These are phyloP conservation scores for Saccharomycopsis javanensis DNA, from an alignment of 805 yeast genomes.

Conservation along the genomic window DNA sequence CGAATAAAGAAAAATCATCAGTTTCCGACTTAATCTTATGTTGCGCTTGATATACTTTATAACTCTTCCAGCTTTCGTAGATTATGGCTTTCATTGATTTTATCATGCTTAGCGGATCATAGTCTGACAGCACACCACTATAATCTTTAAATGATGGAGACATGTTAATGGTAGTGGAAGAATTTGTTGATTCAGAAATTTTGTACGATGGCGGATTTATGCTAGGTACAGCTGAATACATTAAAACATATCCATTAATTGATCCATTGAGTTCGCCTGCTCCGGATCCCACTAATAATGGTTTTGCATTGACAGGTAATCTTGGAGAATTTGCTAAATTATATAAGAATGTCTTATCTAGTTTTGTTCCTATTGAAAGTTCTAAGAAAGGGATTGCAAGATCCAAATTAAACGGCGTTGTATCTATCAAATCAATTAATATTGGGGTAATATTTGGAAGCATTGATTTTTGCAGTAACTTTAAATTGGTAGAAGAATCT, in stretches of 20 bases:
- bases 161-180: background rate
- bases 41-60: slow-evolving; percentile 13
- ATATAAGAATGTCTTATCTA: slow-evolving; percentile 48
- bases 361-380: slow-evolving; percentile 52
- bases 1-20: slow-evolving; percentile 15
- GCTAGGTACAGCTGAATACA: slow-evolving; percentile 62
- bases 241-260: slow-evolving; percentile 64
- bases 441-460: slow-evolving; percentile 50
- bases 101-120: slow-evolving; percentile 7
- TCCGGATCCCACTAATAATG: slow-evolving; percentile 62
- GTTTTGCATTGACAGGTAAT: slow-evolving; percentile 52
- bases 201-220: slow-evolving; percentile 51
- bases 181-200: slow-evolving; percentile 18
- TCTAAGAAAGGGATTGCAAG: slow-evolving; percentile 69
- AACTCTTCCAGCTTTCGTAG: slow-evolving; percentile 17
- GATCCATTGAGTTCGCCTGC: slow-evolving; percentile 69
- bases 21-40: slow-evolving; percentile 7
- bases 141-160: background rate
- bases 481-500: background rate
- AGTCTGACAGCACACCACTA: background rate
- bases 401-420: slow-evolving; percentile 60
- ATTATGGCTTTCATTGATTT: slow-evolving; percentile 5
- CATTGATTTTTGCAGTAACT: slow-evolving; percentile 9
- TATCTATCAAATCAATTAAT: slow-evolving; percentile 59
- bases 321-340: slow-evolving; percentile 58